Evolutionary conservation across 345 rosid genomes (phyloP).

Genomic region (Pseudoturritis turrita): DNA sequence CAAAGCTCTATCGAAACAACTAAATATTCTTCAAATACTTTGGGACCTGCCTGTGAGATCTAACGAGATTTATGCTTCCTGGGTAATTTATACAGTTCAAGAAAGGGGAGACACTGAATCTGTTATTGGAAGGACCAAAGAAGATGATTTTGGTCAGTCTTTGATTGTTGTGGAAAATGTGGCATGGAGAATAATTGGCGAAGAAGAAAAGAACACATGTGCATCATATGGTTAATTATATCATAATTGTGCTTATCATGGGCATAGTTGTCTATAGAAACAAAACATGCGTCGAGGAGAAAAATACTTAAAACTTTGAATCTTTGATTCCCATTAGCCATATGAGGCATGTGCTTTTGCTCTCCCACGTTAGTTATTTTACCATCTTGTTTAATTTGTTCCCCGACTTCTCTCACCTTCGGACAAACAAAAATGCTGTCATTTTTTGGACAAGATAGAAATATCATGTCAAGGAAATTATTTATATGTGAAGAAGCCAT

Average conservation of each 20-base stretch:
- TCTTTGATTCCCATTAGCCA: constrained; percentile 18
- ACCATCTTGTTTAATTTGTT: background rate
- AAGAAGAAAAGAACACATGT: constrained; percentile 20
- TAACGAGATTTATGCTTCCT: background rate
- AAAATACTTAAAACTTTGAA: background rate
- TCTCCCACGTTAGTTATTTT: constrained; percentile 17
- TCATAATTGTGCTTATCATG: constrained; percentile 23
- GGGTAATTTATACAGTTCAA: background rate
- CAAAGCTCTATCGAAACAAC: too few species aligned
- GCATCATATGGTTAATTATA: constrained; percentile 14
- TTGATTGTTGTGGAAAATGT: background rate
- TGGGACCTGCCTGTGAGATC: background rate
- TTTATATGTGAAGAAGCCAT: background rate
- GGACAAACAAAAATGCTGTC: constrained; percentile 21
- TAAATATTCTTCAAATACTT: background rate
- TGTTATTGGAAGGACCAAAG: background rate
- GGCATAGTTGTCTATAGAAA: constrained; percentile 28
- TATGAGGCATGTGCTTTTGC: constrained; percentile 19
- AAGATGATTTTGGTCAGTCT: background rate
- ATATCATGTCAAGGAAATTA: background rate
- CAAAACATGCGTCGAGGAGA: constrained; percentile 16
- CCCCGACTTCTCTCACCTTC: constrained; percentile 13
- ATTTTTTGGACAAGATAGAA: constrained; percentile 8
- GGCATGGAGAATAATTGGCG: background rate
- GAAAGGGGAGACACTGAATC: background rate